Base-by-base conservation (phyloP, 1,284 basidiomycete genomes). In the Ganoderma boninense region DNA sequence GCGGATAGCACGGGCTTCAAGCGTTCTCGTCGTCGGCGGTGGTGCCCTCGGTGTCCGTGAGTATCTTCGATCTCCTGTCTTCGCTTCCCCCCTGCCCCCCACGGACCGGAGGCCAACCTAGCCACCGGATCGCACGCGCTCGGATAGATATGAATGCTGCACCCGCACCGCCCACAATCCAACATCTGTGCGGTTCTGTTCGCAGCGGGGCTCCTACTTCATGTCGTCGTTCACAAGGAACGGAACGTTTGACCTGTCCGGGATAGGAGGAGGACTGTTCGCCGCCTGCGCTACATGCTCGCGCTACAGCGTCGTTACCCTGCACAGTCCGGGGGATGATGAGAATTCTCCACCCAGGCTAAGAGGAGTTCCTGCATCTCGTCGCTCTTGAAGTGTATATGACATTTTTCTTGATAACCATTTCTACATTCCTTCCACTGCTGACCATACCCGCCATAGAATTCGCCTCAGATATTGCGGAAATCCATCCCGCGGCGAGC, bases 391-490 rank as follows among this genome's bases (percentile, higher is more conserved):
- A 14, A 43, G 11, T 43, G n/a, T n/a, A n/a, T n/a, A n/a, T 13
- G 10, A 10, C 42, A 11, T 16, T 11, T 43, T 43, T 16, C 2
- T 43, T 43, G 23, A 3, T n/a, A 23, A 26, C 49, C 11, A 23
- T 11, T 26, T 26, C 10, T 52, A 13, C 20, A 13, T 52, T 52
- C 10, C 3, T 52, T 52, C 23, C 26, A 43, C 8, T 67, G 35
- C 46, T 64, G 40, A 67, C 40, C 10, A 32, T 38, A 26, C 49
- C 16, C 1, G 7, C 40, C 40, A 49, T 72, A 89, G 86, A 94
- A 78, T 90, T 90, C 74, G 90, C 92, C 0, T 87, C 89, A 1
- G 92, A 94, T 77, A 89, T 93, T 72, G 88, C 87, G 42, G 87
- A 87, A 16, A 76, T 90, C 20, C 86, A 89, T 74, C 90, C 90